A percentile compares a stretch with the other conserved stretches of the same genome.
Conservation (phyloP, 371 early-diverging fungal species). For the Mortierella sp. region DNA sequence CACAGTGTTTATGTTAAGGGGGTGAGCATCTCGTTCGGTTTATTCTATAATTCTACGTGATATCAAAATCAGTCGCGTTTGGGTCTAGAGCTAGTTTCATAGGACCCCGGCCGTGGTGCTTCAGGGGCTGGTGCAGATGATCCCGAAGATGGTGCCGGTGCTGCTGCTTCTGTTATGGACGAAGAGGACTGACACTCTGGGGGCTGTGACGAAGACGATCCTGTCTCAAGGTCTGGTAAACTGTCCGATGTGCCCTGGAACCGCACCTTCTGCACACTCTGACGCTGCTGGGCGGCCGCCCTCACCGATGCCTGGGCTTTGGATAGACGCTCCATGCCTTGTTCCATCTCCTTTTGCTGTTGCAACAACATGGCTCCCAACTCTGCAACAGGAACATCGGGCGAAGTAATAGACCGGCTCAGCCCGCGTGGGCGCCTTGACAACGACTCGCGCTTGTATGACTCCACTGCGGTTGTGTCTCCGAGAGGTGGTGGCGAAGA, state of each 20-base stretch:
- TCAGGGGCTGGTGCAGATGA: not conserved
- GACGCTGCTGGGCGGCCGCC: constrained; percentile 35
- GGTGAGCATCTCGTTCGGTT: not conserved
- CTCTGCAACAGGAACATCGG: constrained; percentile 54
- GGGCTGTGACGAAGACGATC: not conserved
- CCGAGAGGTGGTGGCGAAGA: constrained; percentile 19
- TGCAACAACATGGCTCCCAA: constrained; percentile 45
- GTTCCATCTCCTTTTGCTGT: constrained; percentile 52
- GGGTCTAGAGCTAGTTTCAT: not conserved
- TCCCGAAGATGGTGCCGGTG: not conserved
- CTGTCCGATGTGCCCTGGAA: constrained; percentile 26
- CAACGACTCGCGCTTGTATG: constrained; percentile 26
- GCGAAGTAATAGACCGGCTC: constrained; percentile 48
- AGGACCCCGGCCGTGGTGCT: not conserved
- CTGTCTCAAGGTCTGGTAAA: not conserved
- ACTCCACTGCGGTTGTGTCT: constrained; percentile 43
- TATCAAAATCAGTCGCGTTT: constrained; percentile 5
- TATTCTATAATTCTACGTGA: not conserved
- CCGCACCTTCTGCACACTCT: constrained; percentile 37
- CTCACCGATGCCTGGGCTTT: constrained; percentile 44
- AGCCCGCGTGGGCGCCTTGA: constrained; percentile 44
- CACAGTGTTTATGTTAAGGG: constrained; percentile 18
- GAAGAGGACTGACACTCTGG: not conserved
- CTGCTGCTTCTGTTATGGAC: not conserved
- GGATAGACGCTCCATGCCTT: constrained; percentile 44